Base-by-base conservation (phyloP, 2,329 filamentous ascomycete species). In the Pezicula carpinea region DNA sequence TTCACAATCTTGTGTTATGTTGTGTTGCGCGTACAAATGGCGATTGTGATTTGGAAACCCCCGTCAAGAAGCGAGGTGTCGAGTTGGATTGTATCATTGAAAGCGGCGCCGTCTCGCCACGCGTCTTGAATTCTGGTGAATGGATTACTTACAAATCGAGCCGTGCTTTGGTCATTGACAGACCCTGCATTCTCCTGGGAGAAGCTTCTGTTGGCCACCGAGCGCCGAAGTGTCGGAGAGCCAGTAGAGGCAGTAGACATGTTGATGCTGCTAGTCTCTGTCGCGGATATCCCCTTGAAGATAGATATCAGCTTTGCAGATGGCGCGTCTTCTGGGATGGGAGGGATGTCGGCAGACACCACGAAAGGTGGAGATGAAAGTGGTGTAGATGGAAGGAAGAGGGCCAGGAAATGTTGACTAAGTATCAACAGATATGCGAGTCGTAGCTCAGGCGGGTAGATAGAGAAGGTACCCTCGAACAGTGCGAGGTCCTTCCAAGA, bases 171-270 rank as follows among this genome's bases (percentile, higher is more conserved):
- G 22, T 59, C 56, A 36, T 61, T 57, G 21, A 46, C 33, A 33
- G 43, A 18, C n/a, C 18, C 44, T 29, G 57, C 39, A 35, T 62
- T 61, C 46, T 72, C 69, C 48, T 70, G 69, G 35, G 66, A 63
- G 41, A 62, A 49, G 36, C 56, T 65, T 57, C 64, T 67, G 52
- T 62, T 55, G 15, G 58, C 54, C 8, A 59, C 59, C 22, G 61
- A 49, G 22, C 65, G 70, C 49, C 66, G 67, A 45, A 67, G 59
- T 43, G 58, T 62, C 15, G 72, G 71, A 43, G 73, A 74, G 39
- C 69, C 71, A 19, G 67, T 67, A 21, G 68, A 66, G 51, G 59
- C 51, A 14, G 55, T 59, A 59, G 70, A 70, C 71, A 74, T 75
- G 49, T 50, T 62, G 57, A 74, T 75, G 49, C 50, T 62, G 57